Evolutionary conservation across 805 yeast genomes (phyloP).

Genomic region (Saccharomyces jurei): DNA sequence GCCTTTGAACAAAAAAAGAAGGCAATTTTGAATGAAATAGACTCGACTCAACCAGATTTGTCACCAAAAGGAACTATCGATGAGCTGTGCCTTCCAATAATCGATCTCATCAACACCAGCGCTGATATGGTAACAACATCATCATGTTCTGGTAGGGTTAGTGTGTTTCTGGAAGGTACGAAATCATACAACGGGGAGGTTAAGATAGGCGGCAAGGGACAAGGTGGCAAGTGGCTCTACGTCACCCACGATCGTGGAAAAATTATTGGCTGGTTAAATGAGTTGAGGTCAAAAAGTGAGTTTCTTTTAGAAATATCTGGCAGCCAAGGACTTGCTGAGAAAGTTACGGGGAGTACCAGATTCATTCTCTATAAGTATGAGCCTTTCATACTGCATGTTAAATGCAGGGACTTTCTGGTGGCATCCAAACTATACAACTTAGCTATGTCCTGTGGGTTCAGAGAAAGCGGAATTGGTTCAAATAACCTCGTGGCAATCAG

Average conservation of each 20-base stretch:
- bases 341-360: conserved; percentile 32
- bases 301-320: conserved; percentile 11
- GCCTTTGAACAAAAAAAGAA: conserved; percentile 63
- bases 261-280: conserved; percentile 42
- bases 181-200: conserved; percentile 32
- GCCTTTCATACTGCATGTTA: conserved; percentile 77
- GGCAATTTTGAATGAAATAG: conserved; percentile 46
- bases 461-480: conserved; percentile 81
- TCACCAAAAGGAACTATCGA: conserved; percentile 90
- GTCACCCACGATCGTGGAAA: conserved; percentile 58
- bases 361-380: conserved; percentile 71
- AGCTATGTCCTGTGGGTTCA: conserved; percentile 79
- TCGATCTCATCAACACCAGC: conserved; percentile 54
- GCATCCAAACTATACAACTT: conserved; percentile 58
- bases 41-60: conserved; percentile 43
- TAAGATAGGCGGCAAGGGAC: conserved; percentile 75
- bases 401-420: conserved; percentile 51
- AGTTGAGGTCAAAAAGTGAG: conserved; percentile 14
- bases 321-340: neutral
- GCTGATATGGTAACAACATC: conserved; percentile 75
- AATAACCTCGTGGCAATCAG: conserved; percentile 73
- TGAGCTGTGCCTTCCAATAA: conserved; percentile 61
- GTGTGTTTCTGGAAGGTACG: conserved; percentile 71
- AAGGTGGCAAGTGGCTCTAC: conserved; percentile 76
- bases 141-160: conserved; percentile 80